Conservation (phyloP, 176 grass and related monocot species). For the Alopecurus myosuroides region DNA sequence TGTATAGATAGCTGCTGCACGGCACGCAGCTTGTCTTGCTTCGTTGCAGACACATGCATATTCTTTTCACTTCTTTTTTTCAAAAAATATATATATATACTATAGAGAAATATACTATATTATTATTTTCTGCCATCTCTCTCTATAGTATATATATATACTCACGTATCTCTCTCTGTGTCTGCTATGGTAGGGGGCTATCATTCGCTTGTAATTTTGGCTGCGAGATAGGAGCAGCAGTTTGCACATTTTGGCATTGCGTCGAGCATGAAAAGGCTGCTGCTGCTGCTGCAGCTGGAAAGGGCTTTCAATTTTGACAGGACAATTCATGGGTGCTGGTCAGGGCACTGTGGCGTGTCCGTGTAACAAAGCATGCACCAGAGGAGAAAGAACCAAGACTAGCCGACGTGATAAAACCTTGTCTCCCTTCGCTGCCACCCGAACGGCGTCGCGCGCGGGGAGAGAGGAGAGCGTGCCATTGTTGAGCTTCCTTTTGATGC, state of each 20-base stretch:
- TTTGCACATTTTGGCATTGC: constrained; percentile 11
- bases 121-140: neutral
- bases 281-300: neutral
- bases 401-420: neutral
- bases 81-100: neutral
- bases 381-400: neutral
- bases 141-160: too few species aligned
- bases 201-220: neutral
- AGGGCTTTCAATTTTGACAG: constrained; percentile 15
- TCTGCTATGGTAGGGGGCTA: neutral
- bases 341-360: constrained; percentile 13
- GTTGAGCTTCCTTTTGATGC: neutral
- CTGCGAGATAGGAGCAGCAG: constrained; percentile 5
- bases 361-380: neutral
- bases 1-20: neutral
- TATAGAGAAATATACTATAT: too few species aligned
- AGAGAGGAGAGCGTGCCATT: too few species aligned
- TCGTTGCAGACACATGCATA: neutral
- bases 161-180: neutral
- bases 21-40: constrained; percentile 10
- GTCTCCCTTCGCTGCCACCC: too few species aligned
- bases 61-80: neutral
- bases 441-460: too few species aligned
- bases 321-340: constrained; percentile 10
- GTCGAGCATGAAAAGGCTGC: neutral